Evolutionary conservation across 441 rosid species (phyloP).

Genomic region (Populus hybrid): DNA sequence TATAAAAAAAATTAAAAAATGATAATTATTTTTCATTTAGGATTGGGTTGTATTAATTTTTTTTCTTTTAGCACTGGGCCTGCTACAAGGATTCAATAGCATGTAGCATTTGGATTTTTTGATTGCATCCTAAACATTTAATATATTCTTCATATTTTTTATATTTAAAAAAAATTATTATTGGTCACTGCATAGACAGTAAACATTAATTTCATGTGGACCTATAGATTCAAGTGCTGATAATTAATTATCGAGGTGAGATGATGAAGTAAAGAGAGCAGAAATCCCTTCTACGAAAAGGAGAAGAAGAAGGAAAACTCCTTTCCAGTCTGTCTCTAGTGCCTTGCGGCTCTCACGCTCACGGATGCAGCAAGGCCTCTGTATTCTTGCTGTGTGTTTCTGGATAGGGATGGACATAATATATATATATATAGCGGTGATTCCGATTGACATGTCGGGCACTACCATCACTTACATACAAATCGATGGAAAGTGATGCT

Average conservation of each 20-base stretch:
- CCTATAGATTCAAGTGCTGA: neutral
- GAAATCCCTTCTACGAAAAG: slow-evolving; percentile 17
- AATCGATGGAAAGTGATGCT: neutral
- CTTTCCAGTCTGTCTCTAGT: neutral
- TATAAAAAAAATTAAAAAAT: too few species aligned
- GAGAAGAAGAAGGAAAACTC: neutral
- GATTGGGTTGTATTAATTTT: too few species aligned
- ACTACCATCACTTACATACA: neutral
- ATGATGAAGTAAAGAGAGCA: neutral
- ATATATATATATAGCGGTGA: too few species aligned
- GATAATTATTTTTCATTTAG: too few species aligned
- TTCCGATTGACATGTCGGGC: too few species aligned
- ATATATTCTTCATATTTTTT: too few species aligned
- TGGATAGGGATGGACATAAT: neutral
- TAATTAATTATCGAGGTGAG: neutral
- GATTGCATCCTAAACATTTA: too few species aligned
- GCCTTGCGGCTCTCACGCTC: slow-evolving; percentile 3
- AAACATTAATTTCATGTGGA: neutral
- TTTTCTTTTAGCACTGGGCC: too few species aligned
- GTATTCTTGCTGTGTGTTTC: neutral
- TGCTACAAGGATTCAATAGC: too few species aligned
- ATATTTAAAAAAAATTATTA: too few species aligned
- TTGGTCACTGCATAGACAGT: too few species aligned
- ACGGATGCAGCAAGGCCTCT: neutral
- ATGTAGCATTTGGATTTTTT: too few species aligned